Evolutionary conservation across 2,329 filamentous ascomycete species (phyloP).

Genomic region (Colletotrichum echinochloae): DNA sequence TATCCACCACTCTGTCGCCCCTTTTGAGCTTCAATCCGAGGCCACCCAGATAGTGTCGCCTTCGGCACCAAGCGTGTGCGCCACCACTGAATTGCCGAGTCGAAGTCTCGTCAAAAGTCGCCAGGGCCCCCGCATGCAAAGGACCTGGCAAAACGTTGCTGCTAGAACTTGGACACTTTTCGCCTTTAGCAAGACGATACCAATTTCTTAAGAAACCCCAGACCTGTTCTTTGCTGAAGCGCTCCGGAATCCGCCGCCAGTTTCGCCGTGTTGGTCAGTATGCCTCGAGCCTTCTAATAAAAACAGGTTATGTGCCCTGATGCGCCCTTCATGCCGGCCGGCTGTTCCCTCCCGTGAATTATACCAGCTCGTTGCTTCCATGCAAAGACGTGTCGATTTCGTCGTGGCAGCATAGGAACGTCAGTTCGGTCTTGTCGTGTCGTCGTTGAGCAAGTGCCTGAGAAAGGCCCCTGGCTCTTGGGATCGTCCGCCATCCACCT

Average conservation of each 20-base stretch:
- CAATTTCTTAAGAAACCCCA: neutral
- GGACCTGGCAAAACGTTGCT: neutral
- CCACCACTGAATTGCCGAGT: neutral
- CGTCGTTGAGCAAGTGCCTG: slow-evolving; percentile 23
- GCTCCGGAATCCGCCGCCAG: neutral
- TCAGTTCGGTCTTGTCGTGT: slow-evolving; percentile 24
- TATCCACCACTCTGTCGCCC: neutral
- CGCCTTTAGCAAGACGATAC: neutral
- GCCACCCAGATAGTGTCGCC: neutral
- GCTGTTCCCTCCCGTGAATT: neutral
- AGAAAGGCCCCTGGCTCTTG: slow-evolving; percentile 14
- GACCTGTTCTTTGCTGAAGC: neutral
- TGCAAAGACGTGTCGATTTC: neutral
- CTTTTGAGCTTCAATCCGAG: neutral
- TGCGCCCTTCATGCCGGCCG: neutral
- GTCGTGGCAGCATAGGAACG: neutral
- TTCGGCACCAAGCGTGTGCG: neutral
- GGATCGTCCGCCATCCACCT: neutral
- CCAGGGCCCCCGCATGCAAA: neutral
- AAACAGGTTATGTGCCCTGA: neutral
- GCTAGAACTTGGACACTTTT: neutral
- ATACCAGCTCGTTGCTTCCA: neutral
- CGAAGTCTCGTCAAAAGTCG: neutral
- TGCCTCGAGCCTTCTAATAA: neutral
- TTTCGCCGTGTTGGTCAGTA: neutral